Conservation (phyloP, 257 asterid genomes). For the Solanum okadae region DNA sequence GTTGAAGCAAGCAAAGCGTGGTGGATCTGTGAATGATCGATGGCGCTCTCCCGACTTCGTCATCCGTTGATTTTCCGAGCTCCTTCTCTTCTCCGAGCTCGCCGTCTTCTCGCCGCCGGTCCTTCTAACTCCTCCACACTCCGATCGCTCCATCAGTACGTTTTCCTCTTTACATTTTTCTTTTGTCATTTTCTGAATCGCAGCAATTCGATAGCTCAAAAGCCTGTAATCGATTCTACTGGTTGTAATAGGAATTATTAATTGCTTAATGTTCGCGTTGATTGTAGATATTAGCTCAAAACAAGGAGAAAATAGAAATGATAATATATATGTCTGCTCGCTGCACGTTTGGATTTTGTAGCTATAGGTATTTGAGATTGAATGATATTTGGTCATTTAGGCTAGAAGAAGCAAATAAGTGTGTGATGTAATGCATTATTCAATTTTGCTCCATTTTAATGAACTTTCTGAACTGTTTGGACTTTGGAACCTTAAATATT, state of each 20-base stretch:
- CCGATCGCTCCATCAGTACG: conserved; percentile 46
- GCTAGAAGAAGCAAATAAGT: neutral
- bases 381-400: neutral
- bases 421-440: neutral
- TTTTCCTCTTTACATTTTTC: neutral
- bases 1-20: conserved; percentile 11
- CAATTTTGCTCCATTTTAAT: neutral
- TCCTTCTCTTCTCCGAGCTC: conserved; percentile 62
- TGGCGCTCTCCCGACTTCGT: conserved; percentile 93
- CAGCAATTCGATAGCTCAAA: neutral
- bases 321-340: neutral
- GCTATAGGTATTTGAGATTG: neutral
- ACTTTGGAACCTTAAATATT: neutral
- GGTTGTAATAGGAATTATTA: neutral
- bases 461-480: neutral
- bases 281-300: neutral
- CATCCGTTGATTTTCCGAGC: conserved; percentile 71
- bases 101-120: conserved; percentile 36
- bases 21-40: conserved; percentile 33
- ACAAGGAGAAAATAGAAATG: neutral
- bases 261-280: neutral
- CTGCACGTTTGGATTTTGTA: neutral
- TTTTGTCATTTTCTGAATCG: neutral
- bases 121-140: conserved; percentile 10
- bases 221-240: neutral